Evolutionary conservation across 768 basidiomycete genomes (phyloP).

Genomic region (Paxillus rubicundulus): DNA sequence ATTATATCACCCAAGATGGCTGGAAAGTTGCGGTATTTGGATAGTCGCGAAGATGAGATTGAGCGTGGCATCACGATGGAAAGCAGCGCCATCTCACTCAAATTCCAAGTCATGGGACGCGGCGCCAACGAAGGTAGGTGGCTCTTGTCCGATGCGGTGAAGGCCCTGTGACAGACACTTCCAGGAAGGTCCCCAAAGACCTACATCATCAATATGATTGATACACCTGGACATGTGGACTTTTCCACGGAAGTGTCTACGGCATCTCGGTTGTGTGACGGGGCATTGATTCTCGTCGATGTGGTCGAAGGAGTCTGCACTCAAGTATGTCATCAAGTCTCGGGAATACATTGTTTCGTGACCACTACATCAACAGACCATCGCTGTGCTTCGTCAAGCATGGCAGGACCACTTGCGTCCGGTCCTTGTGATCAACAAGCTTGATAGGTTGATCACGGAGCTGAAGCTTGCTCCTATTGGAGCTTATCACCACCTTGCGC

Average conservation of each 20-base stretch:
- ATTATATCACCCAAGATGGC: conserved; percentile 95
- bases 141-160: conserved; percentile 1
- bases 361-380: conserved; percentile 56
- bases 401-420: conserved; percentile 88
- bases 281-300: conserved; percentile 92
- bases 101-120: conserved; percentile 76
- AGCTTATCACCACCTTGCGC: conserved; percentile 90
- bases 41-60: conserved; percentile 95
- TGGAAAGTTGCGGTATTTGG: conserved; percentile 93
- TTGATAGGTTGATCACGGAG: conserved; percentile 92
- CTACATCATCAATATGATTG: conserved; percentile 92
- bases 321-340: conserved; percentile 58
- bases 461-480: conserved; percentile 88
- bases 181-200: conserved; percentile 59
- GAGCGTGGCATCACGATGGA: conserved; percentile 99
- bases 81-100: conserved; percentile 88
- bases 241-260: conserved; percentile 97
- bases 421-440: conserved; percentile 94
- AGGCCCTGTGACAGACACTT: conserved; percentile 34
- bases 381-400: conserved; percentile 91
- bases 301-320: conserved; percentile 98
- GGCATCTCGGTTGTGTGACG: conserved; percentile 90
- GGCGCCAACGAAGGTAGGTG: conserved; percentile 54
- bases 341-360: not conserved
- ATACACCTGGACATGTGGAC: conserved; percentile 98